Evolutionary conservation across 2,329 filamentous ascomycete genomes (phyloP).

Genomic region (Biscogniauxia sp.): DNA sequence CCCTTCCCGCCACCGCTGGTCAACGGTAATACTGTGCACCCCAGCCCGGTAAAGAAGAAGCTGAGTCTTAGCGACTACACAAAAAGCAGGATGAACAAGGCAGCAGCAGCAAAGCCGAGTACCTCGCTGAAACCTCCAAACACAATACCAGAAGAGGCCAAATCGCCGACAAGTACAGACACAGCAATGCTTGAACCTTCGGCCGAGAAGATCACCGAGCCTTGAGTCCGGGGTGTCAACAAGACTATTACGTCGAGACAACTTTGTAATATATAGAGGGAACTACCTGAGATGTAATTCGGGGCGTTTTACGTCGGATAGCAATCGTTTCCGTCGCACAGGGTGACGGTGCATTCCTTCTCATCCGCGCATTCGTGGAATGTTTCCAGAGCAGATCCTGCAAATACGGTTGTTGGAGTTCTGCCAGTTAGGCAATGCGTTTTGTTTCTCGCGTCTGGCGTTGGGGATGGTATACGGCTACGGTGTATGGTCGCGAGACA

Average conservation of each 20-base stretch:
- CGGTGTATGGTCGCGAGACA: not conserved
- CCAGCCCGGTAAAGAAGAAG: constrained; percentile 66
- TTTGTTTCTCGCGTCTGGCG: not conserved
- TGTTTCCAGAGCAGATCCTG: constrained; percentile 3
- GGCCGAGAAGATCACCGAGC: constrained; percentile 31
- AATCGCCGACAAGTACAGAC: constrained; percentile 35
- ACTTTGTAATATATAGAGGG: constrained; percentile 37
- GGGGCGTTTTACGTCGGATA: constrained; percentile 3
- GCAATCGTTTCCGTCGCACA: not conserved
- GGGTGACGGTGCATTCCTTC: constrained; percentile 5
- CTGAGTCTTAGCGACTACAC: constrained; percentile 65
- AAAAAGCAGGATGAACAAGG: constrained; percentile 57
- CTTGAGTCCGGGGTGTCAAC: constrained; percentile 1
- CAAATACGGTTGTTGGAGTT: constrained; percentile 1
- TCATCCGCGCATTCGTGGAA: not conserved
- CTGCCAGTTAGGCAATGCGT: constrained; percentile 7
- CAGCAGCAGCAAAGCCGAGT: constrained; percentile 43
- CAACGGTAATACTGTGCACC: constrained; percentile 46
- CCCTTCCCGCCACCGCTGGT: constrained; percentile 42
- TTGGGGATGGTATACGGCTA: not conserved
- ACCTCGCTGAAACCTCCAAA: constrained; percentile 38
- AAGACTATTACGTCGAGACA: constrained; percentile 4
- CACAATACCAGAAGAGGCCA: constrained; percentile 40
- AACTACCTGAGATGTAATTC: constrained; percentile 1
- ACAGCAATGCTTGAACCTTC: constrained; percentile 36